phyloP scores from a whole-genome alignment of 2,329 filamentous ascomycete species.

The Claviceps spartinae region DNA sequence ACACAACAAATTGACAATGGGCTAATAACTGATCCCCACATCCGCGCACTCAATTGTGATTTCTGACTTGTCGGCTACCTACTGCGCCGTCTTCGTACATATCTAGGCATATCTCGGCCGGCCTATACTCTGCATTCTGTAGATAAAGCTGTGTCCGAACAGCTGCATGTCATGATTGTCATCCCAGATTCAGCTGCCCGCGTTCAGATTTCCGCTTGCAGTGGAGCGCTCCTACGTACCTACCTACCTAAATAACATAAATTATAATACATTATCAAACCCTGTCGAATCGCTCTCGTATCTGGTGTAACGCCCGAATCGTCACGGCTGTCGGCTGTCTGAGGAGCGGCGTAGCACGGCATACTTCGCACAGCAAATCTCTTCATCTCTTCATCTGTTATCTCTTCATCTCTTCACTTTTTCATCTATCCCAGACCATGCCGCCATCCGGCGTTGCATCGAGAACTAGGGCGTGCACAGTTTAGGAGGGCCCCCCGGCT shows the following conservation, averaged over 20 bases:
- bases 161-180: no score
- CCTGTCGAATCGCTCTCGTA: background rate
- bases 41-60: no score
- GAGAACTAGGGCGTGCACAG: background rate
- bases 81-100: no score
- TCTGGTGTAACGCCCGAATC: background rate
- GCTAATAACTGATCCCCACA: background rate
- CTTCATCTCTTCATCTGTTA: no score
- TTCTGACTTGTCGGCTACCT: no score
- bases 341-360: background rate
- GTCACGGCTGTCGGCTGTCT: background rate
- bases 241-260: no score
- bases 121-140: no score
- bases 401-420: background rate
- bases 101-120: background rate
- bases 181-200: no score
- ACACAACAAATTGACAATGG: slow-evolving; percentile 5
- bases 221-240: background rate
- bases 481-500: no score
- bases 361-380: background rate
- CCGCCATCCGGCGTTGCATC: background rate
- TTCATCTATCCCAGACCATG: background rate
- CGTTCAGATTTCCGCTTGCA: background rate
- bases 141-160: no score
- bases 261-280: background rate